A percentile compares a stretch with the other conserved stretches of the same genome.
Conservation (phyloP, 257 asterid species). For the Nyctanthes arbortristis region DNA sequence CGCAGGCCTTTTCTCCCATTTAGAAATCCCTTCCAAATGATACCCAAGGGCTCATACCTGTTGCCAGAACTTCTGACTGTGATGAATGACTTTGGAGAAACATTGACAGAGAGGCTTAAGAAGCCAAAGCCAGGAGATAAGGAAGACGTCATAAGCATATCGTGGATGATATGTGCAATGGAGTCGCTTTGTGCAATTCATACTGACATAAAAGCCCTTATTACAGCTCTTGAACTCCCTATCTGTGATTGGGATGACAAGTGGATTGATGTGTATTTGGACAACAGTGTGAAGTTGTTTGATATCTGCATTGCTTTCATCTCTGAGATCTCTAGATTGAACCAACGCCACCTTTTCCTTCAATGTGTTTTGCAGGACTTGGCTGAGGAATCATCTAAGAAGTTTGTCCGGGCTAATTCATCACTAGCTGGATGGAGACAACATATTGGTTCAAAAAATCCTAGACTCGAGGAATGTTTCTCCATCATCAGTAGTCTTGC, state of each 20-base stretch:
- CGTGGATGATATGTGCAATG: constrained; percentile 50
- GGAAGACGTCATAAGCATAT: constrained; percentile 43
- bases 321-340: constrained; percentile 51
- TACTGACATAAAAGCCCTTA: constrained; percentile 40
- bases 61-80: no score
- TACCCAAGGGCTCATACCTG: no score
- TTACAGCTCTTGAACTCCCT: constrained; percentile 53
- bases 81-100: no score
- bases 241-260: constrained; percentile 54
- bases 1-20: no score
- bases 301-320: constrained; percentile 55
- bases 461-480: constrained; percentile 45
- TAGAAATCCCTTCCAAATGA: no score
- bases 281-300: constrained; percentile 47
- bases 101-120: no score
- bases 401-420: constrained; percentile 34
- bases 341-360: constrained; percentile 49
- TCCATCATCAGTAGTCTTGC: constrained; percentile 36
- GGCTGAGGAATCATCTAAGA: constrained; percentile 27
- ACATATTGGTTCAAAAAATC: constrained; percentile 44
- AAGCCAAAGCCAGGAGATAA: no score
- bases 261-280: constrained; percentile 58
- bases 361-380: constrained; percentile 38
- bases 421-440: constrained; percentile 58
- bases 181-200: constrained; percentile 46